Conservation (phyloP, 345 rosid species). For the Citrus hindsii region DNA sequence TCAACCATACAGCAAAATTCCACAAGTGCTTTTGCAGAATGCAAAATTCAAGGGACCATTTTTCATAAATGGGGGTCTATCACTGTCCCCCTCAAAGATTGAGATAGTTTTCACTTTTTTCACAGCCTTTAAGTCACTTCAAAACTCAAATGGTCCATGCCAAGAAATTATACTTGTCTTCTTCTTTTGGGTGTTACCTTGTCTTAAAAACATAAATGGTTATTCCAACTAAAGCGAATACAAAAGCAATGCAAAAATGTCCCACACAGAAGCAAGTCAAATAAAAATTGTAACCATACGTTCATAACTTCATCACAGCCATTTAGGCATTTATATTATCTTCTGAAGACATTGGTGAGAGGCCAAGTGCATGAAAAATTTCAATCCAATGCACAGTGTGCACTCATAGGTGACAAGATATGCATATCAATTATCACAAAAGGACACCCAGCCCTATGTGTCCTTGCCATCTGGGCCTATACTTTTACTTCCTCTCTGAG, state of each 20-base stretch:
- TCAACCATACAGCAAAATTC: neutral
- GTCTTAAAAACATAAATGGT: neutral
- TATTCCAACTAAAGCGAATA: neutral
- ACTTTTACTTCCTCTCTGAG: slow-evolving; percentile 12
- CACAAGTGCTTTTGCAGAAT: neutral
- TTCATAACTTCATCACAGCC: slow-evolving; percentile 1
- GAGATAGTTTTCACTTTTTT: slow-evolving; percentile 30
- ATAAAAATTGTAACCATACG: neutral
- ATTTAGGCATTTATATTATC: slow-evolving; percentile 8
- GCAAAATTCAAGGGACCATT: slow-evolving; percentile 26
- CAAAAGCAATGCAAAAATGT: neutral
- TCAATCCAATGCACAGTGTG: neutral
- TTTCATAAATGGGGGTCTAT: slow-evolving; percentile 28
- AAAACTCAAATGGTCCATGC: slow-evolving; percentile 5
- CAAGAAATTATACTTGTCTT: neutral
- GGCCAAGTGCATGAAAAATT: slow-evolving; percentile 7
- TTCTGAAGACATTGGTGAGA: slow-evolving; percentile 17
- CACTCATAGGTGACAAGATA: neutral
- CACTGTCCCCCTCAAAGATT: slow-evolving; percentile 30
- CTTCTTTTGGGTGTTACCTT: neutral
- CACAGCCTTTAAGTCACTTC: slow-evolving; percentile 9
- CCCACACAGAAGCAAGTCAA: neutral
- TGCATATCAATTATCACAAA: neutral
- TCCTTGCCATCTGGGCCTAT: slow-evolving; percentile 24
- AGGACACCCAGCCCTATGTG: slow-evolving; percentile 19